Base-by-base conservation (phyloP, 2,329 filamentous ascomycete species). In the Colletotrichum cereale region DNA sequence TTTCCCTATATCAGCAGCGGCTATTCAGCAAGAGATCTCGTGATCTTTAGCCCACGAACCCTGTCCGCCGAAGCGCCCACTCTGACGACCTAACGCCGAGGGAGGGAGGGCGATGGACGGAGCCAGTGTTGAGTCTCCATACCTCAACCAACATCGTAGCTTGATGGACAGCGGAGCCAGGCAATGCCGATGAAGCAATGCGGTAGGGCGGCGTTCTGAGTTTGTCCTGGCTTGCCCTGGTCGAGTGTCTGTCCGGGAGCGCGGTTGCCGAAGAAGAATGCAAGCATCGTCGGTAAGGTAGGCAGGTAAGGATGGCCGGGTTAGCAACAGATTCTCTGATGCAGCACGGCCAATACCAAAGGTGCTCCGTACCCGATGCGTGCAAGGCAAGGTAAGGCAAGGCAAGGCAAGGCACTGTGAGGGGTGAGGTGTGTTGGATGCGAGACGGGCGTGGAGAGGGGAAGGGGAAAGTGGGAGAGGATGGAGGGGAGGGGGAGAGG, bases 1-100 rank as follows among this genome's bases (percentile, higher is more conserved):
- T 60, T 63, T 67, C 44, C 66, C 57, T 47, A 71, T 68, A 71
- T 71, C 57, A 62, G 7, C 57, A 36, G 40, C 48, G 47, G 47
- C 31, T 68, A 24, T 50, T 47, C 48, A 11, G 58, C 34, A 71
- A 47, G 44, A 52, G 14, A 52, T 21, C 18, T 38, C 18, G 68
- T 71, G 67, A 71, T 71, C 68, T 71, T 52, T 58, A 29, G 38
- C 40, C 42, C 47, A 47, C 16, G 52, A 62, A 62, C 65, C 68
- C 68, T 71, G 65, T 58, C 64, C 24, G 55, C 36, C 42, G 42
- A 36, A 29, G 47, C 34, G 36, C 50, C n/a, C 36, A 34, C 36
- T 60, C 66, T 53, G 61, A 38, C 14, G 48, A 47, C 44, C 44
- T 47, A 47, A 21, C 6, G 16, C 21, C 21, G 11, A 44, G 42